Evolutionary conservation across 441 rosid genomes (phyloP).

Genomic region (Rhodomyrtus psidioides): DNA sequence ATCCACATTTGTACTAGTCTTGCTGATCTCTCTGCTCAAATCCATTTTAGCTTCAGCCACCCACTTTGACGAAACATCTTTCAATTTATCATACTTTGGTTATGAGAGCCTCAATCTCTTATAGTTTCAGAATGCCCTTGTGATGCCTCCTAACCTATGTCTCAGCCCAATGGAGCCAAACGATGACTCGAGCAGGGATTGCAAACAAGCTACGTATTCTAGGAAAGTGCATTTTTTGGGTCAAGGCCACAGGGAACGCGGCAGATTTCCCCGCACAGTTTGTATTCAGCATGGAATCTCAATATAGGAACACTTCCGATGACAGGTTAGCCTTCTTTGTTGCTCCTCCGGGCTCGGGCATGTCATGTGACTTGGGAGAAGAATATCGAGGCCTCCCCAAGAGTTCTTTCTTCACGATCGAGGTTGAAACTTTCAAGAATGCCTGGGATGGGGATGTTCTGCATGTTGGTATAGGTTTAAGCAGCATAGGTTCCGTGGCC

Average conservation of each 20-base stretch:
- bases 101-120: neutral
- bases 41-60: neutral
- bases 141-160: neutral
- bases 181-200: too few species aligned
- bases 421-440: neutral
- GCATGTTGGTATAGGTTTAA: neutral
- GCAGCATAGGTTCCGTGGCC: neutral
- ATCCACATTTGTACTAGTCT: neutral
- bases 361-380: neutral
- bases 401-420: neutral
- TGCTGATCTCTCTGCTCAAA: neutral
- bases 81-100: neutral
- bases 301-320: neutral
- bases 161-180: neutral
- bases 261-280: neutral
- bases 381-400: neutral
- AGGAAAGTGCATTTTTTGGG: neutral
- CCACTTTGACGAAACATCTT: neutral
- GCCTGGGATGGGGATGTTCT: neutral
- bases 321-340: neutral
- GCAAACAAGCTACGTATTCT: neutral
- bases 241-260: neutral
- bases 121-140: too few species aligned
- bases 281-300: neutral
- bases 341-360: neutral